Conservation (phyloP, 2,329 filamentous ascomycete genomes). For the Harringtonia lauricola region DNA sequence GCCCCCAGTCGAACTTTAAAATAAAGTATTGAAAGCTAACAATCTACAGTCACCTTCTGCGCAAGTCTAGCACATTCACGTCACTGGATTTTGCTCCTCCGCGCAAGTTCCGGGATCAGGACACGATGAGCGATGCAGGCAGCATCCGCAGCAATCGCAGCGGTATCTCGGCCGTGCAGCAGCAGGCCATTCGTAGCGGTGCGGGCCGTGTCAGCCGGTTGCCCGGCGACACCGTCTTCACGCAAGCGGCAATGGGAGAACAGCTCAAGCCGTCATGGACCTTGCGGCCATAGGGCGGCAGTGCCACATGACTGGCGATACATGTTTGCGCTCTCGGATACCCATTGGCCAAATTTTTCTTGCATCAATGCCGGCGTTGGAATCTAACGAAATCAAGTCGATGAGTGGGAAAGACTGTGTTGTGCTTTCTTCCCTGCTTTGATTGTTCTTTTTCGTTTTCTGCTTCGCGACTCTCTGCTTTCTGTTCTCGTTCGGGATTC, state of each 20-base stretch:
- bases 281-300: conserved; percentile 30
- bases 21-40: not conserved
- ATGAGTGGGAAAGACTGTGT: no score
- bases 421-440: not conserved
- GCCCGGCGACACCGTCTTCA: conserved; percentile 72
- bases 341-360: conserved; percentile 1
- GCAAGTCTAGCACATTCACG: conserved; percentile 71
- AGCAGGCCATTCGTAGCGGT: conserved; percentile 64
- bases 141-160: conserved; percentile 64
- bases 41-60: conserved; percentile 49
- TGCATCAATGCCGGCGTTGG: conserved; percentile 9
- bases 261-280: conserved; percentile 49
- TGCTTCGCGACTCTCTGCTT: not conserved
- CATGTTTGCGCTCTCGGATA: no score
- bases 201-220: conserved; percentile 81
- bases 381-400: not conserved
- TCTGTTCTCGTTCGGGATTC: not conserved
- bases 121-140: conserved; percentile 52
- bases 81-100: conserved; percentile 72
- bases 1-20: not conserved
- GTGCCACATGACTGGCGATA: not conserved
- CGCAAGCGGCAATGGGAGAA: conserved; percentile 53
- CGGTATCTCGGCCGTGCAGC: conserved; percentile 61
- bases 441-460: not conserved
- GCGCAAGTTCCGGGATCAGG: conserved; percentile 56